Base-by-base conservation (phyloP, 2,329 filamentous ascomycete genomes). In the Colletotrichum sp. region DNA sequence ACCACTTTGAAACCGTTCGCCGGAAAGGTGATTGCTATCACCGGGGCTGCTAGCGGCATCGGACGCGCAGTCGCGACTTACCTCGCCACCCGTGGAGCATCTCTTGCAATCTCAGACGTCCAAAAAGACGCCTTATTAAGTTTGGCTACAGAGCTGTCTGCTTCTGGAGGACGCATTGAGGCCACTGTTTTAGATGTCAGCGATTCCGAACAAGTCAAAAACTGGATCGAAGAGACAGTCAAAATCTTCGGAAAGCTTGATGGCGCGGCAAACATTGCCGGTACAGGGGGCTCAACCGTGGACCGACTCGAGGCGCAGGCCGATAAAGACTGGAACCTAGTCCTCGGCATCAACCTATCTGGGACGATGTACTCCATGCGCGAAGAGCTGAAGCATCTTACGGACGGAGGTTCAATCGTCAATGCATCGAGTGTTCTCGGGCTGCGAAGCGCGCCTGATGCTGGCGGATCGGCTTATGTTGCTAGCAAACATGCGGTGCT, bases 1-100 rank as follows among this genome's bases (percentile, higher is more conserved):
- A 21, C 18, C n/a, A 12, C 28, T 3, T 34, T 30, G 18, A 26
- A 57, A 3, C 1, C 44, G n/a, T 75, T 81, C 24, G 18, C 59
- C 4, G 76, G 60, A 76, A 89, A 87, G 79, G 84, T 89, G 44
- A 85, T 89, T 75, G 87, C 87, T 69, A 79, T 90, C 32, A 89
- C 88, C 4, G 88, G 89, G 16, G 85, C 86, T 3, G 86, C 86
- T 2, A 84, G 83, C 9, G 89, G 89, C 18, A 90, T 90, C 68
- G 89, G 88, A 21, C 83, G 87, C 12, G 86, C 85, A 21, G 87
- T 87, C 10, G 86, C 88, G 8, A 81, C 84, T 24, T 82, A 87
- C 24, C 83, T 89, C 3, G 84, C 86, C 71, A 78, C 80, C 1
- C 82, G 84, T 26, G 89, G 88, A 24, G 88, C 88, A 1, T 81